Evolutionary conservation across 2,329 filamentous ascomycete genomes (phyloP), one percentile per base, ranked within the genome.

Genomic region (Penicillium sclerotigenum): DNA sequence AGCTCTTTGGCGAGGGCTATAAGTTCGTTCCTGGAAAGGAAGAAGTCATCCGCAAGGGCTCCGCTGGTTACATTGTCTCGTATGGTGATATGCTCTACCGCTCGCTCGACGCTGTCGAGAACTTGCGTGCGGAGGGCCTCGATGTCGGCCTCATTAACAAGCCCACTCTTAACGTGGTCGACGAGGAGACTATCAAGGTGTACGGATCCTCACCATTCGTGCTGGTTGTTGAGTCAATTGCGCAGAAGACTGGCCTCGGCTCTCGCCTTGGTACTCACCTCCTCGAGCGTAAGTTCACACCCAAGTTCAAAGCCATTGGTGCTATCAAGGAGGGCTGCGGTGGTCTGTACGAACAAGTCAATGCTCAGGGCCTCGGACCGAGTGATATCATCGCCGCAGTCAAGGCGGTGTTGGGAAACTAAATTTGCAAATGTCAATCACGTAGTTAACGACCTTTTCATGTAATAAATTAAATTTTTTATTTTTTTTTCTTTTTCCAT

Each of bases 21-120:
- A 62, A 74, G 49, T 75, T 75, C 41, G 60, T 66, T 5, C 72
- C 71, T 4, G 67, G 68, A 3, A 75, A 74, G 59, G 73, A 75
- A 29, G 73, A 75, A 38, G 65, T 74, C 40, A 68, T 75, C 56
- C 72, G 73, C 26, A 64, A 59, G 31, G 73, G 73, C 2, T 66
- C 63, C 1, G 73, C 71, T 5, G 73, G 73, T 1, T 75, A 75
- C 57, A 65, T 75, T 16, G 65, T 75, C 24, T 64, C 71, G 1
- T 75, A 72, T 43, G 73, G 73, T 22, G 73, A 75, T 51, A 74
- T 75, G 73, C 61, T 75, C 38, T 75, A 75, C 63, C 73, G 73
- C 18, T 71, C 73, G 0, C 57, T 75, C 7, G 73, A 75, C 41
- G 73, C 73, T 0, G 72, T 75, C 29, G 73, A 75, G 61, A 61